Evolutionary conservation across 352 stramenopile species (phyloP), one percentile per base, ranked within the genome.

Genomic region (Pythium dissimile): DNA sequence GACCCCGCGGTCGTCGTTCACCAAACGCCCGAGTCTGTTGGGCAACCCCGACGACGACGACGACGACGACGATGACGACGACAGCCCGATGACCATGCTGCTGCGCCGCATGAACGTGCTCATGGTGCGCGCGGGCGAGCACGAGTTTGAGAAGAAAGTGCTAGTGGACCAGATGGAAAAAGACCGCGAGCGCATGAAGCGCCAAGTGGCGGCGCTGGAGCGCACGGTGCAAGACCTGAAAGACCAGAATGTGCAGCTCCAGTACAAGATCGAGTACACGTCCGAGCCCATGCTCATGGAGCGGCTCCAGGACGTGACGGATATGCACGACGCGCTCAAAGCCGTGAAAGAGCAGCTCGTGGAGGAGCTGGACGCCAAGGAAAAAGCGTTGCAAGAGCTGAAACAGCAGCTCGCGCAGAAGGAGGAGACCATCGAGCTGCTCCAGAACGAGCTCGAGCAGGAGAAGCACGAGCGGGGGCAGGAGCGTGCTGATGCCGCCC

Each of bases 131-230:
- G 81, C 84, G 10, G 84, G 84, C 44, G 81, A 93, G 55, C 84
- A 92, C 71, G 84, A 93, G 60, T 93, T 92, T 41, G 84, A 93
- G 65, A 93, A 93, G 72, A 90, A 89, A 59, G 88, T 72, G 62
- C 76, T 93, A 23, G 81, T 92, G 38, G 78, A 90, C 37, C 59
- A 89, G 72, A 91, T 91, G 80, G 80, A 88, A 54, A 91, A 91
- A 51, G 80, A 91, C 54, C 69, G 80, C n/a, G 75, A 78, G 39
- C 62, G 51, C 13, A 56, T 91, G 63, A 61, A 66, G 18, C 41
- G 10, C 4, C 50, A 83, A 34, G 77, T 88, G 21, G 23, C 32
- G 15, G 55, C 50, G 7, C 59, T 93, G 38, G 69, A 90, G 69
- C 68, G 67, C 8, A 64, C 89, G 38, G 64, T 91, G 20, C 75